Conservation (phyloP, 2,329 filamentous ascomycete species). For the Blastomyces emzantsi region DNA sequence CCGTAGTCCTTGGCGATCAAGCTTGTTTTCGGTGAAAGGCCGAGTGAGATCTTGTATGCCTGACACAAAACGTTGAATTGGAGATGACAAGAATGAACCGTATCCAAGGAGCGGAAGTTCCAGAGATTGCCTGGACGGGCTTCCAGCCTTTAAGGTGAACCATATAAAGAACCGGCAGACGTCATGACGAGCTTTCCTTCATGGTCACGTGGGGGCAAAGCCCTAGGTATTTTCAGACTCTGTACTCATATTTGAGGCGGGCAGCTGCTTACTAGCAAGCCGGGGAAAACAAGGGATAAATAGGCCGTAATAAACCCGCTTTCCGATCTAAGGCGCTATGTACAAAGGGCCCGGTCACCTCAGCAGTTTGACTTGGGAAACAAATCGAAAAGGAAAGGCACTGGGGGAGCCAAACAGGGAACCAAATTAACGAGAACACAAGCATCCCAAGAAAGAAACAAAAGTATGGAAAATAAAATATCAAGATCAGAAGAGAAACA, state of each 20-base stretch:
- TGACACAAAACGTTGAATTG: neutral
- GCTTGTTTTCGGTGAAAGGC: neutral
- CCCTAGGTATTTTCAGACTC: neutral
- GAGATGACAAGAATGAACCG: neutral
- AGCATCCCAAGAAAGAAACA: neutral
- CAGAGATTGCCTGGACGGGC: too few species aligned
- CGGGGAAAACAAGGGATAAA: neutral
- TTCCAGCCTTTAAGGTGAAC: too few species aligned
- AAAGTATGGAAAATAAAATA: neutral
- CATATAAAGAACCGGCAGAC: too few species aligned
- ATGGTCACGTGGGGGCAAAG: neutral
- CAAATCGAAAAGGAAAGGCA: neutral
- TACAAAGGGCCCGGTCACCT: neutral
- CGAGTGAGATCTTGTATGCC: neutral
- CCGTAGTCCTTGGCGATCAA: neutral
- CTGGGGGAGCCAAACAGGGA: too few species aligned
- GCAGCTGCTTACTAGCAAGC: neutral
- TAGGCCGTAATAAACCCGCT: neutral
- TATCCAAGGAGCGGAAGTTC: neutral
- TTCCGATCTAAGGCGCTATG: neutral
- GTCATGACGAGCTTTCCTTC: neutral
- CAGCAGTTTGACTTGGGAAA: neutral
- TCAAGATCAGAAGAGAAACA: neutral
- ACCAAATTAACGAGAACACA: too few species aligned
- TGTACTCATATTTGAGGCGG: neutral